Evolutionary conservation across 768 basidiomycete genomes (phyloP).

Genomic region (Amanita fuliginea): DNA sequence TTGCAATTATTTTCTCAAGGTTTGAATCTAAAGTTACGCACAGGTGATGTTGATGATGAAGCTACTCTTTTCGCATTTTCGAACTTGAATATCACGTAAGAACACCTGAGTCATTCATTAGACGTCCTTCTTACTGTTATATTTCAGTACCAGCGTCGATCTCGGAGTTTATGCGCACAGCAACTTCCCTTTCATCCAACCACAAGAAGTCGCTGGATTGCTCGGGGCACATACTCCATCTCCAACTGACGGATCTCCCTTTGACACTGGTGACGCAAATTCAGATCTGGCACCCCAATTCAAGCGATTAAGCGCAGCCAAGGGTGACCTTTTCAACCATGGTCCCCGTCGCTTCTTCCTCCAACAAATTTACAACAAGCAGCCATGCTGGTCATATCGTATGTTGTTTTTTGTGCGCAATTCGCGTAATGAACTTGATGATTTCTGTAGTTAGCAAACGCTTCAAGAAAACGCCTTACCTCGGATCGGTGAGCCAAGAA

Average conservation of each 20-base stretch:
- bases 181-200: neutral
- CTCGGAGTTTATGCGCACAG: too few species aligned
- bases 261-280: constrained; percentile 33
- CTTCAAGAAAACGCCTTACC: constrained; percentile 12
- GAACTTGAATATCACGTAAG: constrained; percentile 32
- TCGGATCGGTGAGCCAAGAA: constrained; percentile 11
- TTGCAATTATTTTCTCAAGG: too few species aligned
- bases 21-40: neutral
- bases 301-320: constrained; percentile 26
- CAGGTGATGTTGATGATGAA: constrained; percentile 46
- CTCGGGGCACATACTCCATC: constrained; percentile 23
- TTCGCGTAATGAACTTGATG: constrained; percentile 5
- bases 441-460: constrained; percentile 13
- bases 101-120: neutral
- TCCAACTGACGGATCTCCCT: constrained; percentile 38
- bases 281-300: constrained; percentile 26
- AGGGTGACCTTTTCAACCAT: constrained; percentile 25
- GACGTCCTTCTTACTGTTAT: too few species aligned
- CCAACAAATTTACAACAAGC: constrained; percentile 22
- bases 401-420: constrained; percentile 8
- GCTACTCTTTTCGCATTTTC: constrained; percentile 38
- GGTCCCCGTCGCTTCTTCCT: constrained; percentile 25
- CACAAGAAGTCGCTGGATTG: neutral
- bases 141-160: too few species aligned
- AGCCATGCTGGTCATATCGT: constrained; percentile 30